A percentile compares a stretch with the other conserved stretches of the same genome.
These are phyloP conservation scores for Nicotiana obtusifolia DNA, from an alignment of 257 asterid genomes.

Conservation along the genomic window DNA sequence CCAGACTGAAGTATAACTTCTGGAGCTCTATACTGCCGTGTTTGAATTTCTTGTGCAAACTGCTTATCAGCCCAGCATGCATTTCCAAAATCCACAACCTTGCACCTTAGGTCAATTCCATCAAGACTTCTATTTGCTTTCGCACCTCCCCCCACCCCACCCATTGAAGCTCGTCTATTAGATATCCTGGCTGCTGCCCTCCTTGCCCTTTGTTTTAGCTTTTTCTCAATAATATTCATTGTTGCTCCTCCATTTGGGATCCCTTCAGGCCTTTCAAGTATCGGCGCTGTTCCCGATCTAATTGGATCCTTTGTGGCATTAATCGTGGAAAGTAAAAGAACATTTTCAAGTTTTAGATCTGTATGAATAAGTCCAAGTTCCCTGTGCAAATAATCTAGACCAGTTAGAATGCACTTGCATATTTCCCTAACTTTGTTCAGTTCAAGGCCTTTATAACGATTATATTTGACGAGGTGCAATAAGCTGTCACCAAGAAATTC, in stretches of 20 bases:
- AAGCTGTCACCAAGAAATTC: constrained; percentile 97
- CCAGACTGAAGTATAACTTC: constrained; percentile 86
- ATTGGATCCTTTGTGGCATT: constrained; percentile 89
- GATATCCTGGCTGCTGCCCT: constrained; percentile 94
- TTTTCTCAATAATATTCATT: constrained; percentile 66
- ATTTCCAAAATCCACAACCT: constrained; percentile 96
- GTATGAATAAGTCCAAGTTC: constrained; percentile 80
- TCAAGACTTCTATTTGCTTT: constrained; percentile 74
- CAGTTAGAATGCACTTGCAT: constrained; percentile 81
- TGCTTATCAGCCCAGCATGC: constrained; percentile 92
- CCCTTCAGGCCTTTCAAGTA: constrained; percentile 82
- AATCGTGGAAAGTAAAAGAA: constrained; percentile 69
- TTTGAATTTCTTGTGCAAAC: constrained; percentile 89
- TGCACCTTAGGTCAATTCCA: constrained; percentile 77
- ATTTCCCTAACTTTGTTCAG: constrained; percentile 79
- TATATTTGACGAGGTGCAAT: constrained; percentile 66
- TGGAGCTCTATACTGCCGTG: constrained; percentile 97
- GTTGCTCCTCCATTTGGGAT: constrained; percentile 54
- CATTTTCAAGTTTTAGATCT: constrained; percentile 94
- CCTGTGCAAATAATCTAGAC: constrained; percentile 81
- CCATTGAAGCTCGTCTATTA: constrained; percentile 62
- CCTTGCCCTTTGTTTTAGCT: constrained; percentile 84
- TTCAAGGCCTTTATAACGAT: constrained; percentile 79
- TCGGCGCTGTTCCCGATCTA: constrained; percentile 66
- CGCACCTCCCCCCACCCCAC: constrained; percentile 36